Percentiles rank a stretch among this genome's conserved stretches.
Conservation (phyloP, 805 yeast species). For the Saccharomycopsis oosterbeekiorum region DNA sequence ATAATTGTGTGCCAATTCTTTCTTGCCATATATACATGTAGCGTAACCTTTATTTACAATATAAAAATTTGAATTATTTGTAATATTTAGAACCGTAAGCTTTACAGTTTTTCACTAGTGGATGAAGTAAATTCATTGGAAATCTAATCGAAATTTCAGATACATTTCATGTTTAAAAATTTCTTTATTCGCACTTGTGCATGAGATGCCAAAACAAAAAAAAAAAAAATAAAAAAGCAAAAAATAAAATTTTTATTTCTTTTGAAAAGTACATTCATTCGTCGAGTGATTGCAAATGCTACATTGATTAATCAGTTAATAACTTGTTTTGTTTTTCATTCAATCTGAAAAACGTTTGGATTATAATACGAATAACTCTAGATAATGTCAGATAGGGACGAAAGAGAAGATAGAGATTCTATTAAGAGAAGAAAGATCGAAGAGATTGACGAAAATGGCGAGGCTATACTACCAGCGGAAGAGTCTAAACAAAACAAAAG, state of each 20-base stretch:
- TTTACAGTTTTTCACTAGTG: background rate
- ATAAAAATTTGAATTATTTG: too few relatives aligned
- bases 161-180: background rate
- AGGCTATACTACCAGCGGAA: background rate
- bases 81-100: too few relatives aligned
- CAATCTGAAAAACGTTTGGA: too few relatives aligned
- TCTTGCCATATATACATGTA: too few relatives aligned
- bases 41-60: too few relatives aligned
- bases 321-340: background rate
- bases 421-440: background rate
- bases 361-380: background rate
- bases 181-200: background rate
- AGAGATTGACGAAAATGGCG: background rate
- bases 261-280: background rate
- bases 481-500: conserved; percentile 1
- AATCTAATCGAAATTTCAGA: background rate
- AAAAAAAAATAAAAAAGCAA: background rate
- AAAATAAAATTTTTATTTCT: background rate
- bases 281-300: background rate
- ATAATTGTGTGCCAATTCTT: background rate
- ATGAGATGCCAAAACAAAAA: background rate
- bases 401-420: background rate
- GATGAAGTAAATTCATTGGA: background rate
- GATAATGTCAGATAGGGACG: background rate
- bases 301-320: background rate